Conservation (phyloP, 2,329 filamentous ascomycete species). For the Zasmidium angulare region DNA sequence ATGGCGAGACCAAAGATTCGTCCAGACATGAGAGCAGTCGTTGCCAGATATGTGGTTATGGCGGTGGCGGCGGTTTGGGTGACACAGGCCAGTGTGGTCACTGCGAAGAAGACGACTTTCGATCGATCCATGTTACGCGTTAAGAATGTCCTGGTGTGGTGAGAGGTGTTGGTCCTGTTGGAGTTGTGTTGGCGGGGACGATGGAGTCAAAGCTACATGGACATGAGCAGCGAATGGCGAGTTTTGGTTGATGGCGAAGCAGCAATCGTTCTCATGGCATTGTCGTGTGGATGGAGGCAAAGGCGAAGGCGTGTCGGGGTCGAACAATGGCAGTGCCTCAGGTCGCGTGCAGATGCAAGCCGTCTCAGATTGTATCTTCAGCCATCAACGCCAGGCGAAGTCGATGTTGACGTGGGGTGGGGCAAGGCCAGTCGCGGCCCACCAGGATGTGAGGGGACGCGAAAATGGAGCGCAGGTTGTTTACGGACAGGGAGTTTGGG, state of each 20-base stretch:
- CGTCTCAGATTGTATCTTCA: conserved; percentile 9
- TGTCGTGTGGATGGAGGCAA: conserved; percentile 16
- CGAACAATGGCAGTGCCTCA: conserved; percentile 16
- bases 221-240: conserved; percentile 8
- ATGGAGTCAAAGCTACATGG: not conserved
- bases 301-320: conserved; percentile 12
- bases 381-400: conserved; percentile 13
- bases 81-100: conserved; percentile 18
- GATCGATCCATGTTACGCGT: conserved; percentile 18
- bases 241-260: conserved; percentile 4
- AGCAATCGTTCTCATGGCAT: conserved; percentile 18
- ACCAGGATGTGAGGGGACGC: conserved; percentile 9
- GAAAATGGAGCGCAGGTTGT: conserved; percentile 19
- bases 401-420: conserved; percentile 10
- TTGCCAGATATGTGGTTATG: conserved; percentile 21
- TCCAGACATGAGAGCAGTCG: conserved; percentile 8
- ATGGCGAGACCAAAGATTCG: conserved; percentile 18
- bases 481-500: conserved; percentile 13
- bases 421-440: conserved; percentile 13
- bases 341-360: conserved; percentile 15
- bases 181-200: conserved; percentile 6
- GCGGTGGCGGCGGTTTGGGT: conserved; percentile 21
- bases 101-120: conserved; percentile 14
- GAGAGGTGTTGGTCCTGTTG: conserved; percentile 2
- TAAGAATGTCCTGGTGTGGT: conserved; percentile 18